phyloP scores from a whole-genome alignment of 106 monocot species.

The Amphibolis antarctica region DNA sequence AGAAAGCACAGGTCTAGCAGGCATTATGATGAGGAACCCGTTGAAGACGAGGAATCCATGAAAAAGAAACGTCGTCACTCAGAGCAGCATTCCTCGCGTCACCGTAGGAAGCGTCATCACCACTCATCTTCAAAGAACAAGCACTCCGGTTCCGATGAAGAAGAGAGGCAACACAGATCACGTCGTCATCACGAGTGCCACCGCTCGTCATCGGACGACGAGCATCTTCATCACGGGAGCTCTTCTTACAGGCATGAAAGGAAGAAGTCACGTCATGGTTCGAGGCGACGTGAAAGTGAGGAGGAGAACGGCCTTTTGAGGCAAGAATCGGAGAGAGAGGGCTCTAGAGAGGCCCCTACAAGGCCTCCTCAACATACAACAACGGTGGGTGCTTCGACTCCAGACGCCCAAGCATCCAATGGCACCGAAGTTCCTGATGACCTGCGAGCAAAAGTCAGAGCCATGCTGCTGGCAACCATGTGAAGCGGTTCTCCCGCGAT shows the following conservation, averaged over 20 bases:
- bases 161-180: constrained; percentile 12
- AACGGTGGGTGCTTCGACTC: neutral
- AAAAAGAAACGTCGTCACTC: constrained; percentile 45
- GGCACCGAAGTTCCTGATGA: constrained; percentile 55
- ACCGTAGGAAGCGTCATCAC: constrained; percentile 10
- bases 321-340: constrained; percentile 13
- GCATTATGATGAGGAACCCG: constrained; percentile 10
- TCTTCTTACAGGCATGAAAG: constrained; percentile 14
- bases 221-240: constrained; percentile 15
- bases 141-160: constrained; percentile 23
- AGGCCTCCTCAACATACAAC: neutral
- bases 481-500: constrained; percentile 4
- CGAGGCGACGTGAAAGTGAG: neutral
- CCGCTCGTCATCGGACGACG: constrained; percentile 18
- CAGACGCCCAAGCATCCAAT: constrained; percentile 7
- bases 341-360: constrained; percentile 3
- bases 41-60: constrained; percentile 14
- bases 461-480: constrained; percentile 73
- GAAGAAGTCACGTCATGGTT: constrained; percentile 2
- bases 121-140: constrained; percentile 28
- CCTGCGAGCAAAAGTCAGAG: constrained; percentile 73
- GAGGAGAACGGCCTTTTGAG: constrained; percentile 5
- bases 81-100: constrained; percentile 16
- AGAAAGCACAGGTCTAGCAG: constrained; percentile 18
- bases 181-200: constrained; percentile 3